These are phyloP conservation scores for Malus hybrid DNA, from an alignment of 331 rosid species.

Conservation along the genomic window DNA sequence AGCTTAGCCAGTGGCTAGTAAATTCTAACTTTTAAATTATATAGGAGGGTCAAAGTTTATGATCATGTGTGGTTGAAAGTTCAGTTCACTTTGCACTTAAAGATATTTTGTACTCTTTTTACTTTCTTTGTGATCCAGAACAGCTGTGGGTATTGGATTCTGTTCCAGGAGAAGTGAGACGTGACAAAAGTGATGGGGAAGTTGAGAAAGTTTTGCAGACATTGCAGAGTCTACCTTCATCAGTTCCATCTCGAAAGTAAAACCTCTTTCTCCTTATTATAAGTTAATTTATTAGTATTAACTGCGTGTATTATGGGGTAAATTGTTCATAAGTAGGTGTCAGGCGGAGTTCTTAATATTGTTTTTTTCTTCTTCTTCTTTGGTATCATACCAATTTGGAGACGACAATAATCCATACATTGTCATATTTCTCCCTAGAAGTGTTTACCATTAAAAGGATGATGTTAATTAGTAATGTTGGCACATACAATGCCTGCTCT, in stretches of 20 bases:
- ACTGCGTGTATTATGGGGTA: not conserved
- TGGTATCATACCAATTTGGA: no score
- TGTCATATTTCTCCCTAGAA: no score
- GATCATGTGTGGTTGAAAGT: not conserved
- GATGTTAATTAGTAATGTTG: not conserved
- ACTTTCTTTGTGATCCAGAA: constrained; percentile 39
- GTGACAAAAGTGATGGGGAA: constrained; percentile 54
- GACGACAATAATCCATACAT: no score
- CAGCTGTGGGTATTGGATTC: constrained; percentile 97
- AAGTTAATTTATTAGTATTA: not conserved
- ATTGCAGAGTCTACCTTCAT: constrained; percentile 61
- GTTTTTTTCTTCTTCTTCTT: not conserved
- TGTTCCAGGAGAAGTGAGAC: constrained; percentile 61
- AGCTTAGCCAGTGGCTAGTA: not conserved
- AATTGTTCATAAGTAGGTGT: not conserved
- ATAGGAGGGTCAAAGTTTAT: not conserved
- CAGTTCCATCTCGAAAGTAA: constrained; percentile 73
- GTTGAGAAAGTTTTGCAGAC: constrained; percentile 61
- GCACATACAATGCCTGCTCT: no score
- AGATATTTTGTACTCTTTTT: not conserved
- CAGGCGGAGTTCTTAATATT: not conserved
- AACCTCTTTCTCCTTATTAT: constrained; percentile 13
- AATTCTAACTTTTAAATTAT: not conserved
- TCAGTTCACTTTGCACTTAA: constrained; percentile 11
- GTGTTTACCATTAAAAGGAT: not conserved